Base-by-base conservation (phyloP, 331 rosid genomes). In the Prunus yedoensis region DNA sequence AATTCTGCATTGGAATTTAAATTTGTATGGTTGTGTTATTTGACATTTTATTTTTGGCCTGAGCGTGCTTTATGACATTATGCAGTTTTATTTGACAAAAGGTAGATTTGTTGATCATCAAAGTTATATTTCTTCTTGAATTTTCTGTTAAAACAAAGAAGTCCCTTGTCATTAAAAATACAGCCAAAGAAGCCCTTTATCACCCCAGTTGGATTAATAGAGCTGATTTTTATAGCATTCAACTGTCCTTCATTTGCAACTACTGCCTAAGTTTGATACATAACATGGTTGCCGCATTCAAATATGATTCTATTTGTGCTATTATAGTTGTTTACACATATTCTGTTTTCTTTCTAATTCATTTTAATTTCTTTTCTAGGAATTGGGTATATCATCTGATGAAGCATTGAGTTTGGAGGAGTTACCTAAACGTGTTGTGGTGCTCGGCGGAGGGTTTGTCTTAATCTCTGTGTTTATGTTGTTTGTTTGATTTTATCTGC, bases 401-500 rank as follows among this genome's bases (percentile, higher is more conserved):
- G 97, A 94, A 91, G 99, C 99, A 62, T 83, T 94, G 88, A 94
- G 99, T 90, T 80, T 94, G 78, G 97, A 94, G 80, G 93, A 94
- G 53, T 77, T 90, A 5, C 99, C 99, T 43, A 94, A 88, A 80
- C 93, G 79, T 74, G 92, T 77, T 67, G 92, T 94, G 84, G 84
- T 94, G 84, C 92, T 94, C 51, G 99, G 99, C 61, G 99, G 85
- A 89, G 99, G 99, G 99, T 94, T 38, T 74, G 98, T 81, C 35
- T 66, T 38, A 38, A 47, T 76, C 79, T 81, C 63, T 79, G 76
- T 69, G 15, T 75, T 13, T 64, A 14, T 75, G 53, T 73, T 63
- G 21, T n/a, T 20, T 32, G 10, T 57, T 68, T 71, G 21, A 61
- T 75, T 47, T 28, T 8, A 56, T 61, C 79, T 53, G 66, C 80